Evolutionary conservation across 169 alveolate genomes (phyloP).

Genomic region (Babesia bovis): DNA sequence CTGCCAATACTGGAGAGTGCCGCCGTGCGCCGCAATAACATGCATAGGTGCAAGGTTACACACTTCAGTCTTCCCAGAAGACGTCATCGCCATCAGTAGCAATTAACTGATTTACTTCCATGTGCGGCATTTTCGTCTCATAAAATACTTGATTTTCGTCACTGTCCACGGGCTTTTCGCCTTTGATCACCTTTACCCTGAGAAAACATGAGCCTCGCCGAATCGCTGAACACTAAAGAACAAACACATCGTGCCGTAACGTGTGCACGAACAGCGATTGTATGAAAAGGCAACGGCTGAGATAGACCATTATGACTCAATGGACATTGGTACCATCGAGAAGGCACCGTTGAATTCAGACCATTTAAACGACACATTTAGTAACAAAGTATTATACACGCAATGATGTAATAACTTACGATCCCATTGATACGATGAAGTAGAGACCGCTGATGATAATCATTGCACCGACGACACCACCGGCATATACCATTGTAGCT

Average conservation of each 20-base stretch:
- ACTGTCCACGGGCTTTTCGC: constrained; percentile 13
- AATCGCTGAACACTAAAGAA: not conserved
- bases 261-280: too few species aligned
- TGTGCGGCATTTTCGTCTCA: constrained; percentile 48
- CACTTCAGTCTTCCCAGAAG: constrained; percentile 57
- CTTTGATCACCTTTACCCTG: constrained; percentile 32
- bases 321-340: too few species aligned
- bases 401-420: constrained; percentile 60
- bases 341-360: too few species aligned
- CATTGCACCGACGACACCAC: constrained; percentile 55
- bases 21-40: constrained; percentile 4
- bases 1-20: not conserved
- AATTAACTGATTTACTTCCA: constrained; percentile 53
- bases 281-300: too few species aligned
- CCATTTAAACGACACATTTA: too few species aligned
- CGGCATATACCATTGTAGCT: constrained; percentile 45
- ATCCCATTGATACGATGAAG: constrained; percentile 39
- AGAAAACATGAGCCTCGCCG: not conserved
- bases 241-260: too few species aligned
- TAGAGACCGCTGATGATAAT: constrained; percentile 50
- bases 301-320: too few species aligned
- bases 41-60: constrained; percentile 6
- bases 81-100: constrained; percentile 69
- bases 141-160: constrained; percentile 1
- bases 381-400: too few species aligned